Evolutionary conservation across 345 rosid species (phyloP), one percentile per base, ranked within the genome.

Genomic region (Acer negundo): DNA sequence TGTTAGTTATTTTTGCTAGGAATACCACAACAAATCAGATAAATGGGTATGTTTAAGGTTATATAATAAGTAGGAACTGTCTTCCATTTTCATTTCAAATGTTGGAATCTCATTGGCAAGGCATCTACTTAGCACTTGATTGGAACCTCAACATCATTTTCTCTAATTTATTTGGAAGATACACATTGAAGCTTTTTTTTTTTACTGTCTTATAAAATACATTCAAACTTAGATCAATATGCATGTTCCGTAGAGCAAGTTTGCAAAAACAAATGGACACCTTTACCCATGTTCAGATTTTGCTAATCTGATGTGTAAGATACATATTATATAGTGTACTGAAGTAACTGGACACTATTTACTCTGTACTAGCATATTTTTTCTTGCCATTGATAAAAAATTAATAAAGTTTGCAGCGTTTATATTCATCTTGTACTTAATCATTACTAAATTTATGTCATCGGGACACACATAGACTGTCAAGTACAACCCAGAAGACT

Each of bases 1-100:
- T 96, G 69, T 81, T 94, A 83, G 68, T 94, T 84, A 85, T 92
- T 79, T 90, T 96, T 83, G 97, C 97, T n/a, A 83, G 98, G 84
- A 94, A 91, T 87, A 78, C 86, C 2, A 63, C 90, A 82, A 88
- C 97, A 8, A 89, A 94, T 85, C 97, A 92, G 85, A 89, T 94
- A 80, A 96, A 94, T 63, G 97, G 99, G 99, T 96, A 86, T 78
- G 80, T 42, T 56, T 74, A 55, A 38, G n/a, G 4, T 4, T 31
- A 51, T 64, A 9, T 61, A 11, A 42, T 40, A 13, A n/a, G 56
- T 67, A 44, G 46, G 55, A 47, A 20, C 26, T 55, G 23, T 63
- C 7, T 31, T 20, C 6, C 62, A 8, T 42, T 35, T 2, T 35
- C 6, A 35, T 53, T 53, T 65, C 22, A 16, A 62, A 35, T 31